Percentiles rank a stretch among this genome's conserved stretches.
Evolutionary conservation across 208 protist genomes (phyloP).

Genomic region (Herpetomonas tarakana): DNA sequence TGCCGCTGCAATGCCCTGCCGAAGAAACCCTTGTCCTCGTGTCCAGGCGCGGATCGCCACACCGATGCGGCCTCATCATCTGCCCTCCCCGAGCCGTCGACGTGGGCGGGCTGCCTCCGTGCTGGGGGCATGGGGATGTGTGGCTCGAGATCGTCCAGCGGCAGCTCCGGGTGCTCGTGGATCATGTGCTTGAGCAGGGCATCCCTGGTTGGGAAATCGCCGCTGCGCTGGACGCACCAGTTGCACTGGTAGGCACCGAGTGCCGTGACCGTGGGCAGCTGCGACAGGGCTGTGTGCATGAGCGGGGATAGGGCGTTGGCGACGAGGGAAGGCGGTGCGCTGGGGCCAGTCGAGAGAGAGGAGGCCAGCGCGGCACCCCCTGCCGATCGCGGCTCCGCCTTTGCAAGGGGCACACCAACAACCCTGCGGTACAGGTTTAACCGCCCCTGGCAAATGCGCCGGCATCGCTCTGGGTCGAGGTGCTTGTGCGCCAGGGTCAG

Average conservation of each 20-base stretch:
- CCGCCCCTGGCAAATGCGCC: conserved; percentile 50
- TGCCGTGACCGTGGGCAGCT: conserved; percentile 57
- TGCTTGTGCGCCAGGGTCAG: conserved; percentile 56
- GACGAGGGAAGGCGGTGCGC: conserved; percentile 16
- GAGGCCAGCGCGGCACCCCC: not conserved
- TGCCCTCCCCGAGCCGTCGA: not conserved
- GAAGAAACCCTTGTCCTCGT: not conserved
- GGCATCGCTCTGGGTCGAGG: conserved; percentile 41
- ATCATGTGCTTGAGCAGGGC: conserved; percentile 78
- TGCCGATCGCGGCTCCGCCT: conserved; percentile 1
- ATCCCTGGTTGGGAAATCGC: conserved; percentile 62
- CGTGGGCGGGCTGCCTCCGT: conserved; percentile 1
- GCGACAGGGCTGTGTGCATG: conserved; percentile 6
- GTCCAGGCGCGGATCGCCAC: not conserved
- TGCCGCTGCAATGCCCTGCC: no score
- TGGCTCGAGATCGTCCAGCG: conserved; percentile 68
- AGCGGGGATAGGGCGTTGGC: conserved; percentile 1
- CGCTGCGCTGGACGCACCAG: conserved; percentile 53
- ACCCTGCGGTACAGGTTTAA: conserved; percentile 57
- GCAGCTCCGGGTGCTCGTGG: conserved; percentile 59
- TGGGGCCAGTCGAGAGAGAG: not conserved
- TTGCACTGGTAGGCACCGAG: conserved; percentile 76
- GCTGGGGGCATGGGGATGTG: conserved; percentile 30
- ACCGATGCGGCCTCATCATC: not conserved
- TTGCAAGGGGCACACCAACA: conserved; percentile 51